Evolutionary conservation across 345 rosid species (phyloP), one percentile per base, ranked within the genome.

Genomic region (Citrus australasica): DNA sequence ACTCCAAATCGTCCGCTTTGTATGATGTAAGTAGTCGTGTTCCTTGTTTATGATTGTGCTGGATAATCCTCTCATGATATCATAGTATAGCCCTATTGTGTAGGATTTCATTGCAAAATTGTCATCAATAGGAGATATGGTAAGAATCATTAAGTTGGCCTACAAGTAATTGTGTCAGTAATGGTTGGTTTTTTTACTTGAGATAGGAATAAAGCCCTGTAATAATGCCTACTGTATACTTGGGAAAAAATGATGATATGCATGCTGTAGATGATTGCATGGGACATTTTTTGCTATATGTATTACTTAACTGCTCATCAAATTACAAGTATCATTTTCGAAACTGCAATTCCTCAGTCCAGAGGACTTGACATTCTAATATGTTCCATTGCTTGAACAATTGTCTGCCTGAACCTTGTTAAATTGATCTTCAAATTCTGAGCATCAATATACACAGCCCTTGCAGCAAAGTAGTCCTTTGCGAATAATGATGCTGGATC

Each of bases 401-500:
- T 66, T 1, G 87, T 80, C 69, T 82, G 51, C 59, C 76, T 74
- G 64, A 86, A 83, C 74, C 85, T 81, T 19, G 25, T 53, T 70
- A 78, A 17, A 59, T 84, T 77, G 38, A 86, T 82, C 79, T 69
- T 76, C 68, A 82, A 27, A 37, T 83, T 77, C 67, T 86, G 87
- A 25, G 75, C 73, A 60, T 84, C 82, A 33, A 86, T 24, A 67
- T 83, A 84, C n/a, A 84, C 59, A 8, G 69, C 55, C 55, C 71
- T 40, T 7, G 19, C 71, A 13, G 42, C 21, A 9, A 16, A n/a
- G 53, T 40, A 40, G 30, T 30, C 30, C 55, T 68, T 68, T n/a
- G 9, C 17, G 7, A 38, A 68, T 40, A 68, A 68, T 10, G 71
- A 68, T 35, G 6, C 69, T 9, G 85, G 85, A 66, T 87, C 67